These are phyloP conservation scores for Boletus sensibilis DNA, from an alignment of 768 basidiomycete genomes.

Conservation along the genomic window DNA sequence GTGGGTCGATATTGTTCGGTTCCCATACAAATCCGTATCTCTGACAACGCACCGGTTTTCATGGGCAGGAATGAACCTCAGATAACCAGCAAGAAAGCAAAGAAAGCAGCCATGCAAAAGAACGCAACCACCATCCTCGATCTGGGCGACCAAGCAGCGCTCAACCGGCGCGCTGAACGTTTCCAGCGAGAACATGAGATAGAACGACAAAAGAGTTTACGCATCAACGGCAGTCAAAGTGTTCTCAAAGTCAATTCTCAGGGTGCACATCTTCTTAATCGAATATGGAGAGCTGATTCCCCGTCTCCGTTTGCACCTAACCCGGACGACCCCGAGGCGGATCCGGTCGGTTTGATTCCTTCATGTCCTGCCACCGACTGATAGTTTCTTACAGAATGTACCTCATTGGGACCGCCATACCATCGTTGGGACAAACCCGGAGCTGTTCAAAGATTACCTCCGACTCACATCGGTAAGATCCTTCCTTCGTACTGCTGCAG, in stretches of 20 bases:
- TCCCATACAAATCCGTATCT: neutral
- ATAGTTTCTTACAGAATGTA: slow-evolving; percentile 66
- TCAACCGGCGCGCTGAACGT: slow-evolving; percentile 78
- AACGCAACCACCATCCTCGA: slow-evolving; percentile 42
- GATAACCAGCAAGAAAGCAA: slow-evolving; percentile 57
- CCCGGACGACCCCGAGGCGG: slow-evolving; percentile 68
- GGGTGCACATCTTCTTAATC: slow-evolving; percentile 54
- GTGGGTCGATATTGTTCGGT: slow-evolving; percentile 38
- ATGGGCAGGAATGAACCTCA: slow-evolving; percentile 38
- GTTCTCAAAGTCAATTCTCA: slow-evolving; percentile 47
- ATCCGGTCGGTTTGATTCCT: slow-evolving; percentile 51
- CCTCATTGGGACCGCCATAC: slow-evolving; percentile 96
- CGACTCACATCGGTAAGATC: slow-evolving; percentile 79
- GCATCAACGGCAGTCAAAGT: slow-evolving; percentile 30
- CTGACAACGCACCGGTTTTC: slow-evolving; percentile 9
- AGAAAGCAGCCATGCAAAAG: slow-evolving; percentile 51
- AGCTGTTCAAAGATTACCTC: slow-evolving; percentile 94
- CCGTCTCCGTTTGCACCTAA: slow-evolving; percentile 47
- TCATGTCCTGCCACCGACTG: neutral
- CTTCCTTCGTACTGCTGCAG: neutral
- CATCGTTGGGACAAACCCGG: slow-evolving; percentile 87
- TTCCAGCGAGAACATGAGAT: slow-evolving; percentile 90
- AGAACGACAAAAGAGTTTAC: slow-evolving; percentile 61
- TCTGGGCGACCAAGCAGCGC: slow-evolving; percentile 63
- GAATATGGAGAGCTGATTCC: slow-evolving; percentile 42